phyloP scores from a whole-genome alignment of 176 grass and related monocot genomes.

The Areca catechu region DNA sequence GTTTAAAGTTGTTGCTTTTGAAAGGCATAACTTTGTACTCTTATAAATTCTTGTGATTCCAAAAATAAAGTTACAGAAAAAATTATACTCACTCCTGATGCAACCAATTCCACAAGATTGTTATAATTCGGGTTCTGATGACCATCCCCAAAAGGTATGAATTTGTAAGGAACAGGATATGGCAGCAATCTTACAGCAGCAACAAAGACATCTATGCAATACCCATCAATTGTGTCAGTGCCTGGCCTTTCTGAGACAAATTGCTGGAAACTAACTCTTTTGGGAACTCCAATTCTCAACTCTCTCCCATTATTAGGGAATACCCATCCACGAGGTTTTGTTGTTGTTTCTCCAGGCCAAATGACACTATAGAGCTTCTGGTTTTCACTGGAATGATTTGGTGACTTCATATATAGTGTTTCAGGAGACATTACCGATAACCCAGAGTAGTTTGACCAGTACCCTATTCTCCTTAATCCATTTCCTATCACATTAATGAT shows the following conservation, averaged over 20 bases:
- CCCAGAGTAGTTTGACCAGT: slow-evolving; percentile 88
- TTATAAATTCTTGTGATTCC: too few species aligned
- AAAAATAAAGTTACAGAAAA: slow-evolving; percentile 3
- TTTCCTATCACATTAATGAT: slow-evolving; percentile 75
- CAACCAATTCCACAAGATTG: slow-evolving; percentile 31
- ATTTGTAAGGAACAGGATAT: slow-evolving; percentile 60
- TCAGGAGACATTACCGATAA: slow-evolving; percentile 56
- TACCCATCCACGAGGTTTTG: slow-evolving; percentile 67
- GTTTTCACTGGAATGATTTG: slow-evolving; percentile 28
- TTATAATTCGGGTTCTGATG: slow-evolving; percentile 58
- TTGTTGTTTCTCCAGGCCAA: slow-evolving; percentile 62
- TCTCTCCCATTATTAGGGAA: slow-evolving; percentile 75
- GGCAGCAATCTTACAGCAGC: slow-evolving; percentile 62
- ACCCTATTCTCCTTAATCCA: slow-evolving; percentile 53
- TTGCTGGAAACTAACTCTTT: slow-evolving; percentile 55
- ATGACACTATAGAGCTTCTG: slow-evolving; percentile 35
- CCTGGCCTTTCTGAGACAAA: slow-evolving; percentile 35
- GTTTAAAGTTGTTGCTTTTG: too few species aligned
- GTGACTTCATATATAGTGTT: slow-evolving; percentile 47
- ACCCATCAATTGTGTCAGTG: slow-evolving; percentile 38
- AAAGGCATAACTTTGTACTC: too few species aligned
- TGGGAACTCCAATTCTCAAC: slow-evolving; percentile 63
- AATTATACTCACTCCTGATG: slow-evolving; percentile 47
- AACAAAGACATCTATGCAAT: slow-evolving; percentile 87
- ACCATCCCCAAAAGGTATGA: slow-evolving; percentile 55